Base-by-base conservation (phyloP, 2,329 filamentous ascomycete genomes). In the Rutstroemia sp. region DNA sequence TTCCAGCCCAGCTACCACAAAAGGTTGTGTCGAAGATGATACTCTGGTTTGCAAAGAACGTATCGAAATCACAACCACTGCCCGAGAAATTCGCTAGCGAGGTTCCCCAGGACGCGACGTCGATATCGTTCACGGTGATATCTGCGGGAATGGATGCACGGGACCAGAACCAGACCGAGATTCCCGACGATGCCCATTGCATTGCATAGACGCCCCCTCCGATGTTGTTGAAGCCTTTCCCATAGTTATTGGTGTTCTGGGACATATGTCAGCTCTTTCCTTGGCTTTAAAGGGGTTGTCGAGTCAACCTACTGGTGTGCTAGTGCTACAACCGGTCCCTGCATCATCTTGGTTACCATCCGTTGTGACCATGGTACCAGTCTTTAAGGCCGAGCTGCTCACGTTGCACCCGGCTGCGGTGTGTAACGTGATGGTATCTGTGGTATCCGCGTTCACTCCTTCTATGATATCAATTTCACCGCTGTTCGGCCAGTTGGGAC, bases 111-210 rank as follows among this genome's bases (percentile, higher is more conserved):
- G 65, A 69, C 0, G 70, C 68, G 0, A 88, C 21, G 34, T 88
- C 48, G 84, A 73, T 0, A 87, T 88, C 8, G 64, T 74, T 44
- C 9, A 48, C 68, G 73, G 39, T 76, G 48, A 92, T 84, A 65
- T 92, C 84, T 0, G 69, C 66, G 0, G 90, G 89, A 37, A 91
- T 79, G 5, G 70, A 68, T 30, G 71, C 72, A 23, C 86, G 81
- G 2, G 82, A 73, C 71, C 90, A 94, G 73, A 88, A 87, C 83
- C 85, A 95, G 60, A 94, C 76, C 54, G 77, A 82, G 68, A 95
- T 88, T 56, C 77, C 78, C 2, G 79, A 70, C 5, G 74, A 71
- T 48, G 83, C 84, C 87, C 88, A 92, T 64, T 86, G 76, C 60
- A 85, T 79, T 7, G 83, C 84, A 63, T 86, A 88, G 4, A 88